Evolutionary conservation across 495 filamentous ascomycete genomes (phyloP), one percentile per base, ranked within the genome.

Genomic region (Neurospora tetrasperma): DNA sequence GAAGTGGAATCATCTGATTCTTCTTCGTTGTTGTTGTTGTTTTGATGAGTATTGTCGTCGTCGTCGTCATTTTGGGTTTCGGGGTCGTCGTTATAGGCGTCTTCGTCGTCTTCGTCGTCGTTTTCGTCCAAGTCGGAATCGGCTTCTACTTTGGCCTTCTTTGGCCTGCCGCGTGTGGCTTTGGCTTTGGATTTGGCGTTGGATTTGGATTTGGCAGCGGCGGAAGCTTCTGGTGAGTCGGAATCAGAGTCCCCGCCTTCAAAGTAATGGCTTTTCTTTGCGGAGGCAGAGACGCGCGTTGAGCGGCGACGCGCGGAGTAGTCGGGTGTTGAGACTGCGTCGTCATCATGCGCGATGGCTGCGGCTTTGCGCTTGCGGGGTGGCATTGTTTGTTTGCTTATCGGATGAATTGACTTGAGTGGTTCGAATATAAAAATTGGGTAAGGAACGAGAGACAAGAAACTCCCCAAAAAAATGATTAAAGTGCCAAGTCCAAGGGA

Each of bases 1-100:
- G 81, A 76, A 18, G 81, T 75, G 69, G 39, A 39, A 1, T 39
- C 39, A 39, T 39, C 27, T 31, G 27, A 31, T 31, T 31, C 39
- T 7, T 85, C 82, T 2, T 82, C 81, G 18, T 82, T 77, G 35
- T 5, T 77, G 74, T 6, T 80, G 78, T 20, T 73, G 74, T 9
- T 75, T 71, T 12, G 35, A 38, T 62, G 70, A 5, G 73, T 72
- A 5, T 73, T 72, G 8, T 78, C 71, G 41, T 74, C 59, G 11
- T 75, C 75, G 5, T 39, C 0, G 39, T 39, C 39, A 39, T 39
- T 39, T 39, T 39, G 39, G 39, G 39, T 39, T 39, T 8, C 39
- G 39, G 39, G 39, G 35, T 78, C 70, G n/a, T 74, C 62, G 20
- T 77, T 71, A 20, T 75, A 75, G 71, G 70, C 77, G 20, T 72